These are phyloP conservation scores for Pyrenophora teres DNA, from an alignment of 2,329 filamentous ascomycete genomes.

Conservation along the genomic window DNA sequence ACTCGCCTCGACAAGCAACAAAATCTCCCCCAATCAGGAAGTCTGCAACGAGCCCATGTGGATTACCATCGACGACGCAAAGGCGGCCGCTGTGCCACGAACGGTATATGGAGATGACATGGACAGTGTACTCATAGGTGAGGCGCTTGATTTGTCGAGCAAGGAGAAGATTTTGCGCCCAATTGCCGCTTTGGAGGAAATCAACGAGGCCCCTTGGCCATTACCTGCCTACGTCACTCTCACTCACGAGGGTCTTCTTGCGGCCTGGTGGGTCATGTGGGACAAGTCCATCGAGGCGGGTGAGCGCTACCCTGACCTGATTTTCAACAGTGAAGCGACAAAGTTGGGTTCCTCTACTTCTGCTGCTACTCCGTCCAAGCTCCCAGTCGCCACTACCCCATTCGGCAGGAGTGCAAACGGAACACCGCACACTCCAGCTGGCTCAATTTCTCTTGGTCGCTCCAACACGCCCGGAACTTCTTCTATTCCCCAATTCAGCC, in stretches of 20 bases:
- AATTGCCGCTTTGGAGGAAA: slow-evolving; percentile 74
- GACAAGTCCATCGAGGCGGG: slow-evolving; percentile 79
- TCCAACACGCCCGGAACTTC: slow-evolving; percentile 35
- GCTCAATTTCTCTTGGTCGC: slow-evolving; percentile 14
- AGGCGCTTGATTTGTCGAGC: slow-evolving; percentile 81
- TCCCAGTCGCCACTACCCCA: slow-evolving; percentile 12
- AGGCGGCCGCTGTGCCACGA: slow-evolving; percentile 67
- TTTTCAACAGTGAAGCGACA: slow-evolving; percentile 46
- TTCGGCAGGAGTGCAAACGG: slow-evolving; percentile 21
- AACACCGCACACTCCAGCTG: slow-evolving; percentile 1
- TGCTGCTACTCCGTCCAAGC: slow-evolving; percentile 10
- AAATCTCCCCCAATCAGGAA: slow-evolving; percentile 65
- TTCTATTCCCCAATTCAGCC: slow-evolving; percentile 14
- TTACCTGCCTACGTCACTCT: slow-evolving; percentile 83
- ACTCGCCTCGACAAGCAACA: slow-evolving; percentile 71
- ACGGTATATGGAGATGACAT: slow-evolving; percentile 41
- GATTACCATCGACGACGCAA: slow-evolving; percentile 74
- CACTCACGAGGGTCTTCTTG: slow-evolving; percentile 85
- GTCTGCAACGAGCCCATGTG: slow-evolving; percentile 73
- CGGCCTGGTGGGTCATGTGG: slow-evolving; percentile 91
- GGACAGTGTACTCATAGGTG: slow-evolving; percentile 79
- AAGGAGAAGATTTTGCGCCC: slow-evolving; percentile 79
- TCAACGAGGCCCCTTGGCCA: slow-evolving; percentile 77
- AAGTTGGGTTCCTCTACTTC: slow-evolving; percentile 35
- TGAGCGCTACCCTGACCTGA: slow-evolving; percentile 73